phyloP scores from a whole-genome alignment of 108 stramenopile genomes.

The Discostella pseudostelligera region DNA sequence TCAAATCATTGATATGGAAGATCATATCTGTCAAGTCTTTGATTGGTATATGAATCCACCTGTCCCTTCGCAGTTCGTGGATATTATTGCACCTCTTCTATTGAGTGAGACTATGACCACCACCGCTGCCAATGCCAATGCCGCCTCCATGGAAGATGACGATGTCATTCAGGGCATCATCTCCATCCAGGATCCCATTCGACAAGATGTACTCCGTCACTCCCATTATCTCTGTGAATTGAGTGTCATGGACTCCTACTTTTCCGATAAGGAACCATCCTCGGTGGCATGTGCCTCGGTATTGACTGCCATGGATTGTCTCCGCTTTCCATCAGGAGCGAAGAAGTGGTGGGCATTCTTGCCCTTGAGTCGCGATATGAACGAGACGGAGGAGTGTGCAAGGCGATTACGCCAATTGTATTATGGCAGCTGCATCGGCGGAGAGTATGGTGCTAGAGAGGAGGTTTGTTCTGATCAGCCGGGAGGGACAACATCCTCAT shows the following conservation, averaged over 20 bases:
- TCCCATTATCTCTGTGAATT: conserved; percentile 6
- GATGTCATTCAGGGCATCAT: not conserved
- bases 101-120: not conserved
- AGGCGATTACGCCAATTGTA: not conserved
- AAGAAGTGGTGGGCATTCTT: not conserved
- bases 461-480: not conserved
- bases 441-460: not conserved
- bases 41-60: conserved; percentile 4
- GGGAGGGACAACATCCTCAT: not conserved
- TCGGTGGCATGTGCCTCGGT: conserved; percentile 2
- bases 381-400: not conserved
- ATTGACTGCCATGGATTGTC: not conserved
- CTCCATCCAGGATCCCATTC: not conserved
- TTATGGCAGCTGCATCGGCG: not conserved
- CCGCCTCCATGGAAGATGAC: no score
- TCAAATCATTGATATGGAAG: conserved; percentile 7
- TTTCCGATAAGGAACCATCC: not conserved
- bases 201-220: not conserved
- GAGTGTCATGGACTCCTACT: conserved; percentile 6
- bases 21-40: conserved; percentile 8
- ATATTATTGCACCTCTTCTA: not conserved
- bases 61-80: not conserved
- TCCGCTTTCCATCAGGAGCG: not conserved
- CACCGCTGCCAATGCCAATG: no score
- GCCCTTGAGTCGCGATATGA: not conserved